Conservation (phyloP, 768 basidiomycete genomes). For the Russula ochroleuca region DNA sequence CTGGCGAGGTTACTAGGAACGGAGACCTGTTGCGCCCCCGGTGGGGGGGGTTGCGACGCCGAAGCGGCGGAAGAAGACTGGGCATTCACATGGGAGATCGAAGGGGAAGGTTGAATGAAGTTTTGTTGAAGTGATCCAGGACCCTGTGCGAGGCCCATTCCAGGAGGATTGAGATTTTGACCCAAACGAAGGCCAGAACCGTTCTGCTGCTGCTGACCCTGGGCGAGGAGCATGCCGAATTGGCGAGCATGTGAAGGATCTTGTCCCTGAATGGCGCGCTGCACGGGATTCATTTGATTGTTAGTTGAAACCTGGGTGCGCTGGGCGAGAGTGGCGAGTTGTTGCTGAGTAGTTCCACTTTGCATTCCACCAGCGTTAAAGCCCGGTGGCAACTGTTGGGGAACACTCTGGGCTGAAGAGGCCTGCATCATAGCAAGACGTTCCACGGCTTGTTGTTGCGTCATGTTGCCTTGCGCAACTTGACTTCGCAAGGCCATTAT, state of each 20-base stretch:
- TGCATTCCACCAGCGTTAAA: conserved; percentile 1
- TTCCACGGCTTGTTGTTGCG: conserved; percentile 12
- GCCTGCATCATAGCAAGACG: conserved; percentile 7
- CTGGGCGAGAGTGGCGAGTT: conserved; percentile 14
- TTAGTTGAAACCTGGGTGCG: neutral
- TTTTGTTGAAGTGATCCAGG: conserved; percentile 14
- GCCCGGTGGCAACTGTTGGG: conserved; percentile 14
- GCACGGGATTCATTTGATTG: conserved; percentile 9
- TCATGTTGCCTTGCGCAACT: conserved; percentile 11
- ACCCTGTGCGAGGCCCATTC: conserved; percentile 17
- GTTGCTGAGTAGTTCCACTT: conserved; percentile 9
- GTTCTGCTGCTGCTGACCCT: conserved; percentile 16
- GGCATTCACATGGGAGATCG: conserved; percentile 1
- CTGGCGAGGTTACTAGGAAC: neutral
- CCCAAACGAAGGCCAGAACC: conserved; percentile 9
- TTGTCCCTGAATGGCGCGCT: conserved; percentile 13
- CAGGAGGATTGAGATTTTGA: conserved; percentile 17
- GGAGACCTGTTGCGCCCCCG: neutral
- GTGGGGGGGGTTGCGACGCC: conserved; percentile 3
- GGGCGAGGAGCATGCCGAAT: conserved; percentile 7
- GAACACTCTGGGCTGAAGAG: neutral
- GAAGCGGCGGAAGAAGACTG: conserved; percentile 7
- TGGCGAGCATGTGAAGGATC: conserved; percentile 11
- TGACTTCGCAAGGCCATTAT: neutral
- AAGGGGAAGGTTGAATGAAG: conserved; percentile 13